Conservation (phyloP, 805 yeast genomes). For the Cyberlindnera sargentensis region DNA sequence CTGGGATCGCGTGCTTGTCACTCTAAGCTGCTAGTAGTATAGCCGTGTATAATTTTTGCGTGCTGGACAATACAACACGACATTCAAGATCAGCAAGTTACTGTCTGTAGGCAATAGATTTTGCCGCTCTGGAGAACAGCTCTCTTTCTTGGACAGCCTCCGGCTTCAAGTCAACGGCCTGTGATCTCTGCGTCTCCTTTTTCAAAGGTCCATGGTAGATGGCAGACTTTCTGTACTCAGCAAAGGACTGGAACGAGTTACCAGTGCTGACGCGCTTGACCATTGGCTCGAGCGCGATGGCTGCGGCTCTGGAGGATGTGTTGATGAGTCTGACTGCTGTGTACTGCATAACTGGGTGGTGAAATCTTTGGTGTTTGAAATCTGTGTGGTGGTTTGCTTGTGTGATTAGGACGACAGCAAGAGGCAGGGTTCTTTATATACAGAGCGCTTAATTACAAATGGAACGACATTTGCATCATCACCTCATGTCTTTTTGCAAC, state of each 20-base stretch:
- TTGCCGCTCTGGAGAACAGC: conserved; percentile 18
- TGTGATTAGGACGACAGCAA: too few species aligned
- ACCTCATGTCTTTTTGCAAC: too few species aligned
- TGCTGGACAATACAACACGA: too few species aligned
- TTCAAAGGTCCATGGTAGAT: conserved; percentile 32
- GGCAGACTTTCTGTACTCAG: conserved; percentile 32
- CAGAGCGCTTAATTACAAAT: too few species aligned
- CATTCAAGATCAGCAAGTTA: not conserved
- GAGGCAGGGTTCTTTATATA: too few species aligned
- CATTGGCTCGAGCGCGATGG: conserved; percentile 14
- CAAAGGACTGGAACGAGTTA: conserved; percentile 29
- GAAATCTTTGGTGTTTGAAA: too few species aligned
- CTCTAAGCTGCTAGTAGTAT: too few species aligned
- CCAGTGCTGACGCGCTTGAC: conserved; percentile 18
- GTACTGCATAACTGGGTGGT: too few species aligned
- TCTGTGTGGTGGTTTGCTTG: too few species aligned
- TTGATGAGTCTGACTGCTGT: conserved; percentile 8
- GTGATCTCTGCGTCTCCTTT: conserved; percentile 10
- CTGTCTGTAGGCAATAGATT: conserved; percentile 19
- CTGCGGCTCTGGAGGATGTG: conserved; percentile 17
- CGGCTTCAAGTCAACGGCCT: conserved; percentile 10
- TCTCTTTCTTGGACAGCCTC: conserved; percentile 15
- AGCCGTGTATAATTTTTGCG: too few species aligned
- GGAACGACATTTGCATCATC: too few species aligned
- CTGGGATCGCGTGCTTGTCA: too few species aligned